phyloP scores from a whole-genome alignment of 768 basidiomycete species.

The Inosperma sp. region DNA sequence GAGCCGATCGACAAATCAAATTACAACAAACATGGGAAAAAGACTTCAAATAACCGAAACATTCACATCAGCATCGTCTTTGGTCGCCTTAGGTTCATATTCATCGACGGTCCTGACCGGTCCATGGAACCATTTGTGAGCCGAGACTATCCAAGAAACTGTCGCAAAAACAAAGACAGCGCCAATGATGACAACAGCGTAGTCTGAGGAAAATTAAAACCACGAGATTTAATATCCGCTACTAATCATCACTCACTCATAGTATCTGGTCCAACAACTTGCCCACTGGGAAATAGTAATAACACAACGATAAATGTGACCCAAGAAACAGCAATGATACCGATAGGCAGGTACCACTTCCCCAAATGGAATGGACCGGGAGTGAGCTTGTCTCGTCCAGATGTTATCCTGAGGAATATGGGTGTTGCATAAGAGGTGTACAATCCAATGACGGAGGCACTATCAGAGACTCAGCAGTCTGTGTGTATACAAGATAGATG shows the following conservation, averaged over 20 bases:
- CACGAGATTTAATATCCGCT: background rate
- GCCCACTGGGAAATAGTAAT: slow-evolving; percentile 51
- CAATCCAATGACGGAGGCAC: slow-evolving; percentile 66
- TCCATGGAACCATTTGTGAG: slow-evolving; percentile 67
- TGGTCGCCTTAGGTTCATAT: background rate
- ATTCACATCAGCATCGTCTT: background rate
- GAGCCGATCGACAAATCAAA: background rate
- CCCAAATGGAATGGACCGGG: slow-evolving; percentile 63
- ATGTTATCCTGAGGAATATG: slow-evolving; percentile 68
- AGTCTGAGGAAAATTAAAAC: slow-evolving; percentile 41
- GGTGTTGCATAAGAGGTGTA: slow-evolving; percentile 66
- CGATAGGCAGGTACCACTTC: slow-evolving; percentile 55
- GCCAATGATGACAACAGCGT: slow-evolving; percentile 62
- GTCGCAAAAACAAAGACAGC: slow-evolving; percentile 62
- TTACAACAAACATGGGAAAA: background rate
- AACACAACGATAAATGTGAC: slow-evolving; percentile 57
- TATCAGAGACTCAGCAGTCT: slow-evolving; percentile 21
- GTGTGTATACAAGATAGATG: background rate
- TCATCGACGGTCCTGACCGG: slow-evolving; percentile 51
- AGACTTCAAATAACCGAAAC: background rate
- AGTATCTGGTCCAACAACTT: slow-evolving; percentile 34
- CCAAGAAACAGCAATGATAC: slow-evolving; percentile 60
- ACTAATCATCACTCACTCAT: slow-evolving; percentile 50
- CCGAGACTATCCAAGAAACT: slow-evolving; percentile 60
- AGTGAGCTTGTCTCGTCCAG: slow-evolving; percentile 51